phyloP scores from a whole-genome alignment of 1,139 yeast genomes.

The Blastobotrys petasosporus region DNA sequence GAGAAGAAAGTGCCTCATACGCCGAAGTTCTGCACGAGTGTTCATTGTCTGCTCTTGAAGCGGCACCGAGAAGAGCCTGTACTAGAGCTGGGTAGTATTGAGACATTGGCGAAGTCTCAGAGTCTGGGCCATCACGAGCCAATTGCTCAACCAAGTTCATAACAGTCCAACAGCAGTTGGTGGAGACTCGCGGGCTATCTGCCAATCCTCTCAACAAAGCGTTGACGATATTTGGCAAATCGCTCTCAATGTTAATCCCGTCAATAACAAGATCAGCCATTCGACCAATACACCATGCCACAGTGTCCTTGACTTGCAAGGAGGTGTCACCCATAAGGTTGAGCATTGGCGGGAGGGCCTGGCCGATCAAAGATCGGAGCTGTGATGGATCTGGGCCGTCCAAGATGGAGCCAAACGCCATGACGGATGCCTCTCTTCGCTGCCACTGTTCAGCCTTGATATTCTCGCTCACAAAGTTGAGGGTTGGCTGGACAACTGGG shows the following conservation, averaged over 20 bases:
- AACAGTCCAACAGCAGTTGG: conserved; percentile 96
- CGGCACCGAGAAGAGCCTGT: conserved; percentile 63
- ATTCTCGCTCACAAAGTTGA: conserved; percentile 74
- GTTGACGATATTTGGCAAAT: conserved; percentile 62
- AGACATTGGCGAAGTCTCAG: conserved; percentile 60
- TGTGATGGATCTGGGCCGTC: conserved; percentile 88
- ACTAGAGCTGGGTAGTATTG: conserved; percentile 63
- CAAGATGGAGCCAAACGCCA: conserved; percentile 96
- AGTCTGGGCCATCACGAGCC: conserved; percentile 50
- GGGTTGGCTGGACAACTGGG: conserved; percentile 77
- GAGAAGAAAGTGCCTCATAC: conserved; percentile 81
- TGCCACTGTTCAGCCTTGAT: conserved; percentile 67
- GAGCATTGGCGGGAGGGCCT: conserved; percentile 77
- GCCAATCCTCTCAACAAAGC: conserved; percentile 72
- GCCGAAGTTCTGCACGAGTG: conserved; percentile 90
- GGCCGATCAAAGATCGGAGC: conserved; percentile 59
- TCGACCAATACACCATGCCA: conserved; percentile 97
- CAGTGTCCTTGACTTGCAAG: conserved; percentile 90
- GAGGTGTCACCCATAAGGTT: conserved; percentile 63
- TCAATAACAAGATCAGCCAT: conserved; percentile 83
- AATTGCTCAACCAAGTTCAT: conserved; percentile 87
- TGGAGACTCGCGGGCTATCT: conserved; percentile 88
- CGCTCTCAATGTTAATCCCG: conserved; percentile 60
- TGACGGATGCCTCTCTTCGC: conserved; percentile 91
- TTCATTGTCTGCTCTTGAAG: conserved; percentile 73